Conservation (phyloP, 2,329 filamentous ascomycete species). For the Colletotrichum sp. region DNA sequence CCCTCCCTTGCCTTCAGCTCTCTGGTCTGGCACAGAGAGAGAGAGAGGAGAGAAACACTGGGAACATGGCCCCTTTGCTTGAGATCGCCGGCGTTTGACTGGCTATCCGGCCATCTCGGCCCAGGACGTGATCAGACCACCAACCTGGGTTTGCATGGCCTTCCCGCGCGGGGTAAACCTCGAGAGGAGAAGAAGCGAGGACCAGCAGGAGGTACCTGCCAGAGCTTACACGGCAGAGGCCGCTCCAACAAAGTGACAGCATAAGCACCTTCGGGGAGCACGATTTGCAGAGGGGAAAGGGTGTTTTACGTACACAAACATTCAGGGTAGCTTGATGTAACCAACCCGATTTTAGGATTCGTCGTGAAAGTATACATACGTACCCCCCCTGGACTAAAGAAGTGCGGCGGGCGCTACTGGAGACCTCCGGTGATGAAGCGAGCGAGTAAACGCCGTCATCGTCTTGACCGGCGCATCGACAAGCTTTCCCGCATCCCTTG, state of each 20-base stretch:
- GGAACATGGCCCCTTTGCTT: background rate
- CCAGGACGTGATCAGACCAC: slow-evolving; percentile 10
- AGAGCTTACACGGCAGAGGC: background rate
- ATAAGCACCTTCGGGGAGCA: background rate
- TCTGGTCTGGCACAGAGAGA: background rate
- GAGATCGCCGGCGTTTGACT: slow-evolving; percentile 16
- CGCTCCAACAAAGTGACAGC: background rate
- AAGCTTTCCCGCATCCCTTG: slow-evolving; percentile 24
- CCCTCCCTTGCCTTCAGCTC: background rate
- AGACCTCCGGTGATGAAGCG: background rate
- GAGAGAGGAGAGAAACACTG: background rate
- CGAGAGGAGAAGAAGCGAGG: background rate
- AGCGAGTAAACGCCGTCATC: slow-evolving; percentile 13
- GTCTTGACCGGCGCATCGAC: slow-evolving; percentile 11
- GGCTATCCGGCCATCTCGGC: slow-evolving; percentile 2
- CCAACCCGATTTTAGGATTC: background rate
- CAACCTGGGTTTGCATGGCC: background rate
- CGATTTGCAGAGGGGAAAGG: background rate
- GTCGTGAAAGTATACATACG: background rate
- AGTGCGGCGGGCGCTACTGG: background rate
- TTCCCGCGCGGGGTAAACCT: slow-evolving; percentile 11
- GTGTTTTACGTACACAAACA: background rate
- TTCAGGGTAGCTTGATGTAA: background rate
- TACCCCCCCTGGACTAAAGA: background rate
- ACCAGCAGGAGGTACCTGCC: background rate